Base-by-base conservation (phyloP, 305 asterid genomes). In the Ruellia speciosa region DNA sequence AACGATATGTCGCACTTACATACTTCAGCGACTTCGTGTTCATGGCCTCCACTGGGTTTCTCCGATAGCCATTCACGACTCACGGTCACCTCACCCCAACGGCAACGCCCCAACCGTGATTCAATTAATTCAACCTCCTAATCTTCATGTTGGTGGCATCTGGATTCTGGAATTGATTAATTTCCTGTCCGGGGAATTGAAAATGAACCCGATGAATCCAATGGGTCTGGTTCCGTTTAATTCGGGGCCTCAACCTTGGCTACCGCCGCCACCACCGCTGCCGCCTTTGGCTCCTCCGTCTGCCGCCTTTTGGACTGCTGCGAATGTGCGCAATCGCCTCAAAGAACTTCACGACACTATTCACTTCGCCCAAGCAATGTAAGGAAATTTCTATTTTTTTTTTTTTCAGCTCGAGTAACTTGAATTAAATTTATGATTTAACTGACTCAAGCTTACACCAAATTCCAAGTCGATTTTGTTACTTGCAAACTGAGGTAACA, bases 201-300 rank as follows among this genome's bases (percentile, higher is more conserved):
- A 49, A 70, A 59, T 60, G 72, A 63, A 59, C 52, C 64, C 62
- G 20, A 87, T 79, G 84, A 81, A 75, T 68, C 82, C 77, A 51
- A 52, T 54, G 66, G 78, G 70, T 16, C 67, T 63, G 51, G 62
- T 66, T 18, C 86, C 73, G 5, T 81, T 59, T 50, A 55, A 68
- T 59, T 41, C 73, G 55, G 75, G 46, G 16, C 72, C 58, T 33
- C 74, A 66, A 12, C 80, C 73, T n/a, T 75, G 81, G 82, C 72
- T 77, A 2, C 69, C 76, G 54, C 48, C 52, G 54, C 69, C 81
- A 13, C 86, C 86, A 11, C 69, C 60, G 16, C 55, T 66, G 56
- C 88, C 87, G 51, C 77, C 83, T 4, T 47, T 79, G 18, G 84
- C 87, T 18, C 89, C 86, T 39, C 81, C 89, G 5, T 75, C 94